Conservation (phyloP, 192 early-diverging fungal species). For the Geosiphon pyriformis region DNA sequence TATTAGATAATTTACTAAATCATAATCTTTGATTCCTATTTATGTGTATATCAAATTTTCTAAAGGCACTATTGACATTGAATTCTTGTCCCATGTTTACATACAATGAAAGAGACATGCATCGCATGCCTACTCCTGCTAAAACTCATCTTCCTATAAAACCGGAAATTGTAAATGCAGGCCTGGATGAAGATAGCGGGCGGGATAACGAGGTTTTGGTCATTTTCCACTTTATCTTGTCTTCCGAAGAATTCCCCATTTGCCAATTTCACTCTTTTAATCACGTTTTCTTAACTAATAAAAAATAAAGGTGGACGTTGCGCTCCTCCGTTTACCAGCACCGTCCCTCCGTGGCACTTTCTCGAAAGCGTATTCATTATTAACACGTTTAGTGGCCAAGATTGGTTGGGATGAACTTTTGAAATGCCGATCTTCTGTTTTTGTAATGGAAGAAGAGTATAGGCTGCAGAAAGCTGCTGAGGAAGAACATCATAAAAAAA, state of each 20-base stretch:
- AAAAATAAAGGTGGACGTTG: conserved; percentile 44
- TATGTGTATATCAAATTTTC: neutral
- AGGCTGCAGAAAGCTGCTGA: conserved; percentile 63
- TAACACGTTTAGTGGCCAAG: conserved; percentile 73
- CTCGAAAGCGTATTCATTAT: conserved; percentile 75
- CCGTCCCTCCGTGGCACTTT: conserved; percentile 92
- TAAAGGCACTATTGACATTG: conserved; percentile 84
- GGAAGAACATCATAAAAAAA: conserved; percentile 57
- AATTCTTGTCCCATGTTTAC: conserved; percentile 99
- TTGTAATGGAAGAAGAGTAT: conserved; percentile 99
- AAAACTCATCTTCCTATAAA: conserved; percentile 87
- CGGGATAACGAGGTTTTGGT: conserved; percentile 54
- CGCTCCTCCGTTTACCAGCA: conserved; percentile 79
- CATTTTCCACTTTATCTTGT: neutral
- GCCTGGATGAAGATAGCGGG: conserved; percentile 56
- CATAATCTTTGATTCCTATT: neutral
- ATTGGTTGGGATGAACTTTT: conserved; percentile 98
- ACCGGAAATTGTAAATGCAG: conserved; percentile 60
- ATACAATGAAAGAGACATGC: conserved; percentile 78
- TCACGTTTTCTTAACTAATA: too few species aligned
- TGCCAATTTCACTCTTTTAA: too few species aligned
- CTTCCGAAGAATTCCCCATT: neutral
- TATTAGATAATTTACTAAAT: neutral
- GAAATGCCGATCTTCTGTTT: conserved; percentile 76
- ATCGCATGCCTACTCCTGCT: conserved; percentile 85